phyloP scores from a whole-genome alignment of 2,329 filamentous ascomycete genomes.

The Tolypocladium cylindrosporum region DNA sequence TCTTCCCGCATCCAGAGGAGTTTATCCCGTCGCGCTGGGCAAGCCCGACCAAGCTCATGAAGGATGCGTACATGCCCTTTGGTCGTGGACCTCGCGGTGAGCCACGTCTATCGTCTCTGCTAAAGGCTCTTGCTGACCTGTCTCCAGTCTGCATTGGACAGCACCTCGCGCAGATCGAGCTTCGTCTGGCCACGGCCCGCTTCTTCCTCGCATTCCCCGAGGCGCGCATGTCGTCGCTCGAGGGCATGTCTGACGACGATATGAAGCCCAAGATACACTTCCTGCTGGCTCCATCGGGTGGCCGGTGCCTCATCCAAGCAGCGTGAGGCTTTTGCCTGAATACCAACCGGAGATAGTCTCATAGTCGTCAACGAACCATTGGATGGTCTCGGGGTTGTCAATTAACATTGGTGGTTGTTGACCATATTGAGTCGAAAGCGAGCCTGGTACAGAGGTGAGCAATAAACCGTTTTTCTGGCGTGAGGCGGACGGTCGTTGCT shows the following conservation, averaged over 20 bases:
- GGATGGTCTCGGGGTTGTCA: neutral
- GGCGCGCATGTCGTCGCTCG: conserved; percentile 16
- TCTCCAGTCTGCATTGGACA: conserved; percentile 40
- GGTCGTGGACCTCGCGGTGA: conserved; percentile 38
- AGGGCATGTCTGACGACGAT: conserved; percentile 24
- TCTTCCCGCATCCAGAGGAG: conserved; percentile 28
- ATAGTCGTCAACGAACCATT: too few species aligned
- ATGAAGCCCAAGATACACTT: conserved; percentile 25
- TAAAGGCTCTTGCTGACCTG: neutral
- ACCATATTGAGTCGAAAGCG: neutral
- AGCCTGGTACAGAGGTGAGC: neutral
- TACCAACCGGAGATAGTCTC: neutral
- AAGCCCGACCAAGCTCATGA: conserved; percentile 26
- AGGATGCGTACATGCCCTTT: conserved; percentile 40
- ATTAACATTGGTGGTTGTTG: too few species aligned
- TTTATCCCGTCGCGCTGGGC: conserved; percentile 9
- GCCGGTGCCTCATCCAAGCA: conserved; percentile 19
- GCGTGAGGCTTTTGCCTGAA: neutral
- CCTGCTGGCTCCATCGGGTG: conserved; percentile 17
- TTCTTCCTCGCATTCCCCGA: conserved; percentile 40
- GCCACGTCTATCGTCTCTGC: neutral
- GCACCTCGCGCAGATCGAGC: conserved; percentile 46
- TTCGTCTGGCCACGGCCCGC: conserved; percentile 37
- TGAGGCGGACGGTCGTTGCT: neutral
- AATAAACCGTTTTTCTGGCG: too few species aligned